Conservation (phyloP, 805 yeast species). For the Lachancea thermotolerans region DNA sequence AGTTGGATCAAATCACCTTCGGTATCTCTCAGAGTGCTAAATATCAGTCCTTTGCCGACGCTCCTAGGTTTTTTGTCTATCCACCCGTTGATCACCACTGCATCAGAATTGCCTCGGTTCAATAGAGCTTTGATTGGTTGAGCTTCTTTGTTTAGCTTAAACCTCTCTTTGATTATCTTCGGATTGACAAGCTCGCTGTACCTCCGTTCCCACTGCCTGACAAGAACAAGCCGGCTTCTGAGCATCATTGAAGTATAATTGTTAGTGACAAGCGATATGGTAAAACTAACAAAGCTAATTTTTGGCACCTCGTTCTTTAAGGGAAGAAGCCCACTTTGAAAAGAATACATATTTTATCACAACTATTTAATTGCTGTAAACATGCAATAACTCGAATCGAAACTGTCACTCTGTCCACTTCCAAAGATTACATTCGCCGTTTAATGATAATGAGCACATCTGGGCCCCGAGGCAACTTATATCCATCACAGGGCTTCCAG, state of each 20-base stretch:
- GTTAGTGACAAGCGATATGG: too few relatives aligned
- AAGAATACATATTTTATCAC: too few relatives aligned
- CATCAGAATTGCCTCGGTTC: slow-evolving; percentile 5
- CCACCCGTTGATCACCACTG: slow-evolving; percentile 73
- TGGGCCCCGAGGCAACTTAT: slow-evolving; percentile 15
- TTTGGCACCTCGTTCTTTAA: too few relatives aligned
- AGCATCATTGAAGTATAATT: slow-evolving; percentile 1
- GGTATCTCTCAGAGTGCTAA: slow-evolving; percentile 70
- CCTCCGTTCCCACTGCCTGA: slow-evolving; percentile 8
- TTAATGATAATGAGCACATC: slow-evolving; percentile 23
- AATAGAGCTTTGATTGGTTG: slow-evolving; percentile 10
- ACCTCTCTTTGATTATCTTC: slow-evolving; percentile 12
- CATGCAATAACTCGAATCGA: too few relatives aligned
- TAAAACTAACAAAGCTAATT: too few relatives aligned
- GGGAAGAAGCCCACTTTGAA: too few relatives aligned
- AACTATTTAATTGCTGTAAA: too few relatives aligned
- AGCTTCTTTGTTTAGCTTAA: slow-evolving; percentile 12
- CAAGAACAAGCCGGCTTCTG: neutral
- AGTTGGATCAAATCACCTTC: slow-evolving; percentile 64
- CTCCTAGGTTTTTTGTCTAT: slow-evolving; percentile 67
- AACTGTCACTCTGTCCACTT: slow-evolving; percentile 11
- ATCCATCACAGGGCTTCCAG: slow-evolving; percentile 20
- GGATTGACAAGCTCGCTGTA: slow-evolving; percentile 12
- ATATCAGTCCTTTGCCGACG: slow-evolving; percentile 55
- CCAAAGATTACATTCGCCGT: slow-evolving; percentile 27